Base-by-base conservation (phyloP, 169 alveolate species). In the Plasmodium cynomolgi region DNA sequence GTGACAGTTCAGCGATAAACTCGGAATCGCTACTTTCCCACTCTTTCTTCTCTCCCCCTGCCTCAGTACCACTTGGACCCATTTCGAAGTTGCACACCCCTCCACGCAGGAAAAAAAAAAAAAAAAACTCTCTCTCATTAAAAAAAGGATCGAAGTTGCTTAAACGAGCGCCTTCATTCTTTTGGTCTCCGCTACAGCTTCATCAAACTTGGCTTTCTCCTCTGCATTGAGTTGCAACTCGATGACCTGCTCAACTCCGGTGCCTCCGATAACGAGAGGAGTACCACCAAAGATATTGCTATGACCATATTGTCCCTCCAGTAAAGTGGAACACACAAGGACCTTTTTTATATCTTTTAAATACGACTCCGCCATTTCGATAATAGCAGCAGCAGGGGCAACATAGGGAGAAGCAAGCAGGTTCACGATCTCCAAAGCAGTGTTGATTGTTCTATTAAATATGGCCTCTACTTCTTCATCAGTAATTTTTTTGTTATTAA, bases 291-390 rank as follows among this genome's bases (percentile, higher is more conserved):
- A 97, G 20, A 97, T 86, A 39, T 96, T 97, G 17, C 81, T 96
- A 93, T 96, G 96, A 11, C 97, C 98, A 80, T 97, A 97, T 93
- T 97, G 97, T 20, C 98, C 99, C 86, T 96, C 96, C 37, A 97
- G 94, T 91, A 96, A 95, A 34, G 98, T 94, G 11, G 99, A 97
- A 84, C 98, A 97, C 33, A 96, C 96, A 71, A 97, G 93, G 15
- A 97, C 97, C 17, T 97, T 95, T 83, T 96, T 97, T 31, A 96
- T 82, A 62, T 97, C 98, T 37, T 88, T 84, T 31, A 97, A 5
- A 50, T 95, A 95, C 15, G 97, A 95, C 62, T 96, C 97, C 17
- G 96, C 97, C 95, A 96, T 93, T 81, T 93, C 95, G 26, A 94
- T 95, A 73, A 95, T 95, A 29, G 97, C 96, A 47, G 97, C 97